phyloP scores from a whole-genome alignment of 371 early-diverging fungal genomes.

The Lichtheimia hyalospora region DNA sequence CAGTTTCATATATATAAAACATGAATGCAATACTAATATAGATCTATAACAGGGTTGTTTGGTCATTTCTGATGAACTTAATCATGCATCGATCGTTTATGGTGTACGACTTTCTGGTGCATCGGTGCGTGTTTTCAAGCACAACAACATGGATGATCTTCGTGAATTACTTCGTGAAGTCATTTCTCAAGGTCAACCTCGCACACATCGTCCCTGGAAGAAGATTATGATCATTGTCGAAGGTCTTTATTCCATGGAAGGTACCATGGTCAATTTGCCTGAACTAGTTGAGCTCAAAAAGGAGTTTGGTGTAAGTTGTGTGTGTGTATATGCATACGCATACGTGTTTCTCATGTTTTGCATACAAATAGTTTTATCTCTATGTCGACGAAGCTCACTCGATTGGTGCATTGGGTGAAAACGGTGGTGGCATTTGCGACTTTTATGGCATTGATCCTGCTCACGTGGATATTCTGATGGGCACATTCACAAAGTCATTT shows the following conservation, averaged over 20 bases:
- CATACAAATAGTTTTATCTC: slow-evolving; percentile 73
- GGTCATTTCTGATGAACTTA: slow-evolving; percentile 97
- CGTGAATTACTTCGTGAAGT: slow-evolving; percentile 88
- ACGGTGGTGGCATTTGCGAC: slow-evolving; percentile 96
- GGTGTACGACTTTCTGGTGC: slow-evolving; percentile 96
- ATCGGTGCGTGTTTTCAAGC: slow-evolving; percentile 94
- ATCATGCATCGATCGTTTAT: slow-evolving; percentile 96
- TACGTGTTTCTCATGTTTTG: background rate
- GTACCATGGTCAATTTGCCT: slow-evolving; percentile 89
- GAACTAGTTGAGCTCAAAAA: slow-evolving; percentile 92
- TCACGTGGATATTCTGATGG: slow-evolving; percentile 98
- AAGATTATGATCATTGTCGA: slow-evolving; percentile 99
- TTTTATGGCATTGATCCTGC: slow-evolving; percentile 87
- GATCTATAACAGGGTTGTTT: slow-evolving; percentile 65
- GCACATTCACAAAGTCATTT: slow-evolving; percentile 99
- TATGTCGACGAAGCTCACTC: slow-evolving; percentile 99
- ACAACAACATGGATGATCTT: slow-evolving; percentile 87
- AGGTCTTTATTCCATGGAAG: slow-evolving; percentile 99
- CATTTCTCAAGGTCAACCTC: slow-evolving; percentile 98
- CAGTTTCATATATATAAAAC: background rate
- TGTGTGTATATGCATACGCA: background rate
- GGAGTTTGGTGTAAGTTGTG: slow-evolving; percentile 66
- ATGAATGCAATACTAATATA: background rate
- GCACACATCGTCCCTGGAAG: slow-evolving; percentile 99
- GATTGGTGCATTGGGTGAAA: slow-evolving; percentile 92